Conservation (phyloP, 768 basidiomycete genomes). For the Pleurotus tuber-regium region DNA sequence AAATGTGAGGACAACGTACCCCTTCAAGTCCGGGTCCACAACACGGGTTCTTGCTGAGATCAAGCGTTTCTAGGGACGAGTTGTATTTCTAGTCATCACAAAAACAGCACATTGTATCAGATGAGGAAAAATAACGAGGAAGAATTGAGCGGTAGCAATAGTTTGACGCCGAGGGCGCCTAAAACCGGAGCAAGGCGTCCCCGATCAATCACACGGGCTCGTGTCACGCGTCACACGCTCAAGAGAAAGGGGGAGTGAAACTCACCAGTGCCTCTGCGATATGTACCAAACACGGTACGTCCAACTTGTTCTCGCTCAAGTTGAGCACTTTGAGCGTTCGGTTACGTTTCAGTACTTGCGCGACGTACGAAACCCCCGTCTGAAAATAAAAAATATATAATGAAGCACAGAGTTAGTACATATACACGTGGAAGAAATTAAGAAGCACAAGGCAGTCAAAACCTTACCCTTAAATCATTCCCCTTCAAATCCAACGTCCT, state of each 20-base stretch:
- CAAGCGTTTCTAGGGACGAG: conserved; percentile 87
- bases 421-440: background rate
- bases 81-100: conserved; percentile 81
- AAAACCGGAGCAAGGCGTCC: too few relatives aligned
- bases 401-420: conserved; percentile 20
- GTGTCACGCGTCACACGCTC: background rate
- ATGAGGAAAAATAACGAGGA: too few relatives aligned
- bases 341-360: conserved; percentile 95
- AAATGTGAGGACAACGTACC: conserved; percentile 43
- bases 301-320: conserved; percentile 92
- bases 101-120: too few relatives aligned
- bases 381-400: too few relatives aligned
- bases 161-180: too few relatives aligned
- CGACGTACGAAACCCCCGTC: conserved; percentile 84
- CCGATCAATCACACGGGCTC: too few relatives aligned
- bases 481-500: conserved; percentile 88
- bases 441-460: conserved; percentile 16
- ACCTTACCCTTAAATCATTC: conserved; percentile 89
- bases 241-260: conserved; percentile 13
- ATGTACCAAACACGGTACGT: conserved; percentile 70
- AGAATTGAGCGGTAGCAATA: too few relatives aligned
- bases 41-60: conserved; percentile 91
- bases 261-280: conserved; percentile 89
- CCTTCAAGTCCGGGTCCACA: conserved; percentile 88
- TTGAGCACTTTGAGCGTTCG: conserved; percentile 93